These are phyloP conservation scores for Yamadazyma paraphyllophila DNA, from an alignment of 805 yeast species.

Conservation along the genomic window DNA sequence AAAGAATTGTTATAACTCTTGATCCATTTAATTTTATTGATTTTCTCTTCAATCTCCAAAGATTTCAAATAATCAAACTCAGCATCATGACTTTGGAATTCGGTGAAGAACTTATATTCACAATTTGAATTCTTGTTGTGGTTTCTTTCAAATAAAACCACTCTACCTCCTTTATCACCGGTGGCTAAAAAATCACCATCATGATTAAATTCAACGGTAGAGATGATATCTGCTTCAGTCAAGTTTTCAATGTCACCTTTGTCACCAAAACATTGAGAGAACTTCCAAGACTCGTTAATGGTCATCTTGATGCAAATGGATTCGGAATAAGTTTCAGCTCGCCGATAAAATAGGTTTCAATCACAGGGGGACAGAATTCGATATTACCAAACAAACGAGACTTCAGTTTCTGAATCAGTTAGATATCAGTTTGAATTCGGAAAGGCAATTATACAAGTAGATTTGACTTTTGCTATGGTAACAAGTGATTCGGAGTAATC, in stretches of 20 bases:
- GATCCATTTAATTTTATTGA: conserved; percentile 97
- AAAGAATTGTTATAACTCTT: conserved; percentile 86
- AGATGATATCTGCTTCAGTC: conserved; percentile 95
- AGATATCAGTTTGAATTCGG: background rate
- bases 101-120: conserved; percentile 94
- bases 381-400: background rate
- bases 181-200: conserved; percentile 95
- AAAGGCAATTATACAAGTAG: too few species aligned
- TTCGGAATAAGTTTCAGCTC: too few species aligned
- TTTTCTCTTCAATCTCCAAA: conserved; percentile 95
- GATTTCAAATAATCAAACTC: conserved; percentile 96
- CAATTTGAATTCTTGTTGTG: conserved; percentile 60
- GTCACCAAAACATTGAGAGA: conserved; percentile 98
- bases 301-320: conserved; percentile 9
- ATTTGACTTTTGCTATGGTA: background rate
- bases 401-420: background rate
- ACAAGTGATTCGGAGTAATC: background rate
- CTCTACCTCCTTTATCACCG: conserved; percentile 98
- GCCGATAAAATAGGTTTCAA: background rate
- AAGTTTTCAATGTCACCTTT: conserved; percentile 94
- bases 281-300: conserved; percentile 59
- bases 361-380: background rate
- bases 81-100: conserved; percentile 97
- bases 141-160: conserved; percentile 90
- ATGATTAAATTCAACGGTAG: conserved; percentile 94